phyloP scores from a whole-genome alignment of 2,329 filamentous ascomycete species.

The Sporothrix mexicana region DNA sequence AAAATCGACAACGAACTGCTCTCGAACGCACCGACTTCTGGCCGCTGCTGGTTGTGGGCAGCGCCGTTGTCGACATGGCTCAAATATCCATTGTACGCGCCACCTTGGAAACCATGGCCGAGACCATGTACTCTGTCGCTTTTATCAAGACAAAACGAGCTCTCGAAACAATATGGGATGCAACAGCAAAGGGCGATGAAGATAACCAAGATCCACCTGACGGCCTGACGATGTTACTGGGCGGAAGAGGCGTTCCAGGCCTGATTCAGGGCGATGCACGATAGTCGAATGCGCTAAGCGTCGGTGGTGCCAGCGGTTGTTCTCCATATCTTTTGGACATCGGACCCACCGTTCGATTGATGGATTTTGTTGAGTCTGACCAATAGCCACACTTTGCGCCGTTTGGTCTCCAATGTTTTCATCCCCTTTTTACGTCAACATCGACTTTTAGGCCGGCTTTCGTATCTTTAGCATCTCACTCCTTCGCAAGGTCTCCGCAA shows the following conservation, averaged over 20 bases:
- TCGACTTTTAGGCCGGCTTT: not conserved
- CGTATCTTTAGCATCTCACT: conserved; percentile 18
- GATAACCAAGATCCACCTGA: not conserved
- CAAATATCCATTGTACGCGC: conserved; percentile 10
- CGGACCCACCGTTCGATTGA: not conserved
- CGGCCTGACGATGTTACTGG: conserved; percentile 25
- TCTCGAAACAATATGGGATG: conserved; percentile 19
- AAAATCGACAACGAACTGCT: not conserved
- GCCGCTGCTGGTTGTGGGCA: conserved; percentile 24
- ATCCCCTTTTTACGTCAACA: not conserved
- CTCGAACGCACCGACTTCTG: conserved; percentile 24
- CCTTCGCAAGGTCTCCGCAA: too few species aligned
- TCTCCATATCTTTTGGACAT: not conserved
- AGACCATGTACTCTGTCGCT: conserved; percentile 23
- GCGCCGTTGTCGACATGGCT: not conserved
- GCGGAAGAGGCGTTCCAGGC: conserved; percentile 24
- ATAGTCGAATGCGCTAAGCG: not conserved
- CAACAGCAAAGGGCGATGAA: not conserved
- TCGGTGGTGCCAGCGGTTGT: not conserved
- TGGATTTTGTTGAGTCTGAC: not conserved
- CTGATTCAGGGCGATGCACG: conserved; percentile 14
- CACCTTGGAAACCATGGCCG: conserved; percentile 9
- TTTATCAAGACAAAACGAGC: conserved; percentile 6
- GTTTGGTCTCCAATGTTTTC: not conserved
- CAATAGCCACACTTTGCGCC: conserved; percentile 27